phyloP scores from a whole-genome alignment of 2,329 filamentous ascomycete species.

The Diplodia sapinea region DNA sequence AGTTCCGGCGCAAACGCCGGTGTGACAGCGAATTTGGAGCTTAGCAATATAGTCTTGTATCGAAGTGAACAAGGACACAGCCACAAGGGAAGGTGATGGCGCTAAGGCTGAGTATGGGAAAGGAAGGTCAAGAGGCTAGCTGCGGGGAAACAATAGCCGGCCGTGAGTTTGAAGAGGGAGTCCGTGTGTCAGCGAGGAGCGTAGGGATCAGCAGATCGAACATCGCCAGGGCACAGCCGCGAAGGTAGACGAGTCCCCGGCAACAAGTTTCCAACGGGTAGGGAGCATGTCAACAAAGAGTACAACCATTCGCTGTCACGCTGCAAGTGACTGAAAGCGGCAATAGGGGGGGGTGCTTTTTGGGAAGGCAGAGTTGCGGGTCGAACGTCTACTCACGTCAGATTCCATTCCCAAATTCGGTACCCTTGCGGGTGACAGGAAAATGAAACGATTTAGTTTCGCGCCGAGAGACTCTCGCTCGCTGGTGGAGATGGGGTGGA shows the following conservation, averaged over 20 bases:
- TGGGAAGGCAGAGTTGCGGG: not conserved
- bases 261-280: not conserved
- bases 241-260: too few relatives aligned
- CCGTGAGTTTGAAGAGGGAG: not conserved
- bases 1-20: not conserved
- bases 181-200: not conserved
- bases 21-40: not conserved
- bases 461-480: not conserved
- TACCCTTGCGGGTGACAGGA: not conserved
- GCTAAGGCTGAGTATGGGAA: not conserved
- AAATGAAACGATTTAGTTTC: not conserved
- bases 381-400: constrained; percentile 21
- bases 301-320: not conserved
- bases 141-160: not conserved
- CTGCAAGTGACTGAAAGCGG: constrained; percentile 12
- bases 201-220: constrained; percentile 9
- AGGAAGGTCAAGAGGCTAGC: not conserved
- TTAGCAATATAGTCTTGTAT: constrained; percentile 1
- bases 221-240: not conserved
- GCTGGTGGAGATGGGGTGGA: not conserved
- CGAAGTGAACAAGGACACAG: constrained; percentile 3
- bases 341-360: not conserved
- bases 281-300: not conserved
- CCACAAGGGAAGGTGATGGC: not conserved
- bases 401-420: constrained; percentile 7